phyloP scores from a whole-genome alignment of 352 stramenopile species.

The Plasmopara viticola region DNA sequence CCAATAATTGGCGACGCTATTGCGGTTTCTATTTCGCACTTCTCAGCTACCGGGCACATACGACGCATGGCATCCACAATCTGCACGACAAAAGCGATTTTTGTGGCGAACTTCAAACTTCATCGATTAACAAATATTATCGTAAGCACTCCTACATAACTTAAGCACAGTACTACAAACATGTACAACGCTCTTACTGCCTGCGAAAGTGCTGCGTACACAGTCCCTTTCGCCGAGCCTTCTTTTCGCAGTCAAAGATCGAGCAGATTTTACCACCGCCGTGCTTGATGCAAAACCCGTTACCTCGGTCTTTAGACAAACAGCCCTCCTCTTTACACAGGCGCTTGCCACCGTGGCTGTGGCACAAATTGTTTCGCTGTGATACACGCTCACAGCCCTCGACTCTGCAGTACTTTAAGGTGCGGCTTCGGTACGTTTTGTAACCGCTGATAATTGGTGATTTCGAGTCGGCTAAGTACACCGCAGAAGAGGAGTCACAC shows the following conservation, averaged over 20 bases:
- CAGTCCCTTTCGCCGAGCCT: constrained; percentile 71
- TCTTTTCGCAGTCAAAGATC: constrained; percentile 71
- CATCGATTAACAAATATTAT: too few relatives aligned
- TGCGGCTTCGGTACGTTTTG: constrained; percentile 42
- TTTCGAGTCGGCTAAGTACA: constrained; percentile 14
- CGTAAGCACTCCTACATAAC: too few relatives aligned
- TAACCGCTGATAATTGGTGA: constrained; percentile 12
- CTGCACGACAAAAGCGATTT: too few relatives aligned
- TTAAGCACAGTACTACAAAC: too few relatives aligned
- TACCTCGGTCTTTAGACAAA: constrained; percentile 73
- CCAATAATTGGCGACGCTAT: too few relatives aligned
- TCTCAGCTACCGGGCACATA: too few relatives aligned
- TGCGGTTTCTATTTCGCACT: too few relatives aligned
- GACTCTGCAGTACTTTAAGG: constrained; percentile 85
- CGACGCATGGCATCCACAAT: too few relatives aligned
- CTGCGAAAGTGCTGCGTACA: constrained; percentile 79
- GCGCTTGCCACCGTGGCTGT: constrained; percentile 77
- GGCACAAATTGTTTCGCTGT: constrained; percentile 78
- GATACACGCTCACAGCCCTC: constrained; percentile 74
- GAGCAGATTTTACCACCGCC: constrained; percentile 76
- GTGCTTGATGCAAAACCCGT: constrained; percentile 80
- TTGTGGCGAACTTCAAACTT: too few relatives aligned
- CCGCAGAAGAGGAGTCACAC: too few relatives aligned
- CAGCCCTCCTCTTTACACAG: constrained; percentile 76
- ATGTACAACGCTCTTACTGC: neutral